Percentiles rank a stretch among this genome's conserved stretches.
Evolutionary conservation across 805 yeast genomes (phyloP).

Genomic region (Priceomyces fermenticarens): DNA sequence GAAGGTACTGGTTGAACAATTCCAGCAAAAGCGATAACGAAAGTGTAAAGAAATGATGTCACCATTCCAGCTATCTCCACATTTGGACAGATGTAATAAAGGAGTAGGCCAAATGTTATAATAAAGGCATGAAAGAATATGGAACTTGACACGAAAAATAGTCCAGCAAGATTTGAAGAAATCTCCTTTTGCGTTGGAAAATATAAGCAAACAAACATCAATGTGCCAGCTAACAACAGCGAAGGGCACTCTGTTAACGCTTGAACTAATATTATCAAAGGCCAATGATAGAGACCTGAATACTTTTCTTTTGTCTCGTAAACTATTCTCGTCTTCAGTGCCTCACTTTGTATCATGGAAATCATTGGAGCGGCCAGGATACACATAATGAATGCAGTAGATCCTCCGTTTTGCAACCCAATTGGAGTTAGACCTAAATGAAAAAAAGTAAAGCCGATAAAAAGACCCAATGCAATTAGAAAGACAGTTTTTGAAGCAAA

Average conservation of each 20-base stretch:
- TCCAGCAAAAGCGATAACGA: constrained; percentile 66
- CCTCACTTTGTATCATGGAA: constrained; percentile 62
- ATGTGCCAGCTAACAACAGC: constrained; percentile 24
- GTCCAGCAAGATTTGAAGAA: constrained; percentile 39
- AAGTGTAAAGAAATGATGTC: constrained; percentile 52
- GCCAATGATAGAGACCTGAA: constrained; percentile 75
- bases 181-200: constrained; percentile 46
- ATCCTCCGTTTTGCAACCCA: constrained; percentile 59
- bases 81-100: constrained; percentile 59
- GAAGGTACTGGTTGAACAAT: constrained; percentile 53
- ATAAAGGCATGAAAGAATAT: constrained; percentile 27
- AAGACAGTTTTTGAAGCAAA: constrained; percentile 43
- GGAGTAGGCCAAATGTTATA: constrained; percentile 32
- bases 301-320: constrained; percentile 69
- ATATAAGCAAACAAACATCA: constrained; percentile 42
- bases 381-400: constrained; percentile 57
- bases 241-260: constrained; percentile 61
- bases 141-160: constrained; percentile 28
- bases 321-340: constrained; percentile 55
- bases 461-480: constrained; percentile 48
- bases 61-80: constrained; percentile 67
- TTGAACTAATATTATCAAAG: constrained; percentile 52
- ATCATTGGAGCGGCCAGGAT: constrained; percentile 53
- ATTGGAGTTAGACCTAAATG: constrained; percentile 28
- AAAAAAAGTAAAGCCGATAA: constrained; percentile 20